A percentile compares a stretch with the other conserved stretches of the same genome.
Evolutionary conservation across 352 stramenopile genomes (phyloP).

Genomic region (Pythium chondricola): DNA sequence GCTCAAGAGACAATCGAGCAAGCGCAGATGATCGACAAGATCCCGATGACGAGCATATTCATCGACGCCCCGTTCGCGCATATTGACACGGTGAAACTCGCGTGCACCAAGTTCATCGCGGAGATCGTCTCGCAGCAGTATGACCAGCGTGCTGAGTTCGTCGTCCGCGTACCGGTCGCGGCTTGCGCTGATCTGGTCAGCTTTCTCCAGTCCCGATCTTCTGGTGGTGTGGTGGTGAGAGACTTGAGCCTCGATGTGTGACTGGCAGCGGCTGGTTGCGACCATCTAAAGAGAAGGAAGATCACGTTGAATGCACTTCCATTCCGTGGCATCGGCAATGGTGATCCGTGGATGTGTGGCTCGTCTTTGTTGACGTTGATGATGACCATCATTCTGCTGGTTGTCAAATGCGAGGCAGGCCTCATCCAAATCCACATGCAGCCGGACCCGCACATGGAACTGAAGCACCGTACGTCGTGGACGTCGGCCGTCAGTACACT

Average conservation of each 20-base stretch:
- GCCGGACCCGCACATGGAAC: no score
- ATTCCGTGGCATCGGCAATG: no score
- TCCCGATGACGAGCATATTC: constrained; percentile 32
- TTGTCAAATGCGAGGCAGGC: no score
- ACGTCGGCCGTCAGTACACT: no score
- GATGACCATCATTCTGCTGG: not conserved
- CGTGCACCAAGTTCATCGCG: constrained; percentile 31
- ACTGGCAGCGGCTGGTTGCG: no score
- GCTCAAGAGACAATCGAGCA: constrained; percentile 50
- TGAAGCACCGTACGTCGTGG: no score
- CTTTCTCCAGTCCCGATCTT: constrained; percentile 43
- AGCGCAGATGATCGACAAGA: constrained; percentile 44
- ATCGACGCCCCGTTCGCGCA: constrained; percentile 29
- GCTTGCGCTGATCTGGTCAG: constrained; percentile 22
- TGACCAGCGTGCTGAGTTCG: constrained; percentile 28
- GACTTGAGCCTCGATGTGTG: no score
- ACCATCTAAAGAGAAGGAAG: no score
- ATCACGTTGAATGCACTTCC: no score
- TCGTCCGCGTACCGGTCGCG: constrained; percentile 31
- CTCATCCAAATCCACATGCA: no score
- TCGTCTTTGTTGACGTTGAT: not conserved
- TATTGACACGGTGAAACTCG: constrained; percentile 42
- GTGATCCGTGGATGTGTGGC: not conserved
- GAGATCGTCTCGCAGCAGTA: constrained; percentile 39
- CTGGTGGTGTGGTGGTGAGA: constrained; percentile 25